A percentile compares a stretch with the other conserved stretches of the same genome.
Conservation (phyloP, 768 basidiomycete species). For the Grammothele lineata region DNA sequence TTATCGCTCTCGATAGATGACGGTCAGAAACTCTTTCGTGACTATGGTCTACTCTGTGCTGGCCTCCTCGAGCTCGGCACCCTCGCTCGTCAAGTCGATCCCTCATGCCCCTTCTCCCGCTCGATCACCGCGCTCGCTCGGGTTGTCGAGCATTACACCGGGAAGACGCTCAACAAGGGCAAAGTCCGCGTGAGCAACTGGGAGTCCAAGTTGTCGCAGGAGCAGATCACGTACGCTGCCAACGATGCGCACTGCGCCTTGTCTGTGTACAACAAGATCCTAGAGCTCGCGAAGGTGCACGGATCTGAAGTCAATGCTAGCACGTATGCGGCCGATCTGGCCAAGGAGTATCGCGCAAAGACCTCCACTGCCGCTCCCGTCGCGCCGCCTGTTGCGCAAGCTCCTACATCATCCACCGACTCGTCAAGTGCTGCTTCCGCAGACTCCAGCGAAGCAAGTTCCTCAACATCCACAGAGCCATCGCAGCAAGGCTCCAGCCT, state of each 20-base stretch:
- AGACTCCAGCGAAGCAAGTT: too few relatives aligned
- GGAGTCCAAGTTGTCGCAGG: conserved; percentile 33
- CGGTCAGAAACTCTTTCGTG: conserved; percentile 43
- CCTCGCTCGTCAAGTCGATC: conserved; percentile 38
- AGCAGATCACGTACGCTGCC: conserved; percentile 44
- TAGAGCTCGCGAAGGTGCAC: conserved; percentile 26
- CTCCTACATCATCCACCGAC: neutral
- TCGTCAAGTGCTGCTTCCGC: too few relatives aligned
- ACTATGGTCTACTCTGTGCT: conserved; percentile 39
- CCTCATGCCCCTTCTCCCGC: conserved; percentile 32
- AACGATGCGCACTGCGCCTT: conserved; percentile 48
- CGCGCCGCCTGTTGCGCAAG: neutral
- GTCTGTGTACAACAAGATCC: conserved; percentile 37
- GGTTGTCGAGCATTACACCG: conserved; percentile 40
- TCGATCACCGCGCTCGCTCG: conserved; percentile 39
- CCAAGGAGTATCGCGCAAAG: conserved; percentile 8
- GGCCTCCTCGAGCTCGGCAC: conserved; percentile 44
- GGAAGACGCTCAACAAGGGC: conserved; percentile 38
- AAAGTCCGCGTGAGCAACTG: conserved; percentile 45
- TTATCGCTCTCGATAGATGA: conserved; percentile 32
- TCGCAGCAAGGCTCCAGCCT: too few relatives aligned
- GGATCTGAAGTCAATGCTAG: conserved; percentile 16
- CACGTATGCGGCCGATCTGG: conserved; percentile 27
- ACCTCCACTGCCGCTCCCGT: neutral
- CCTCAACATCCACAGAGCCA: too few relatives aligned